phyloP scores from a whole-genome alignment of 768 basidiomycete genomes.

The Holtermanniella nyarrowii region DNA sequence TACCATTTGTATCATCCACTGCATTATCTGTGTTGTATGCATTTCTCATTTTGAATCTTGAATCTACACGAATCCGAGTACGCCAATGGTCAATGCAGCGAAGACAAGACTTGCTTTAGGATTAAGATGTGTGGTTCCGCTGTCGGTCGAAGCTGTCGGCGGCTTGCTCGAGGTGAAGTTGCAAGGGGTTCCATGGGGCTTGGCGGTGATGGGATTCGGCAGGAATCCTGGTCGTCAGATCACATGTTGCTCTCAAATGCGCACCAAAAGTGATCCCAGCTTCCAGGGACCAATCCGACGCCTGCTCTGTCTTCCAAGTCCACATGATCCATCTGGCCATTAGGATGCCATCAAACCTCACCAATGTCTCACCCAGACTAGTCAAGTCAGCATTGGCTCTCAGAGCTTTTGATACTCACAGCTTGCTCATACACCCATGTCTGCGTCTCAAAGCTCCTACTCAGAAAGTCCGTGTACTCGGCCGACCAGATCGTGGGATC shows the following conservation, averaged over 20 bases:
- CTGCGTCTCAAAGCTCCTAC: slow-evolving; percentile 70
- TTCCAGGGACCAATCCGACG: slow-evolving; percentile 36
- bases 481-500: slow-evolving; percentile 49
- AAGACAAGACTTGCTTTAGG: no score
- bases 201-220: slow-evolving; percentile 29
- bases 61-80: background rate
- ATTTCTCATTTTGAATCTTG: background rate
- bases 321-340: slow-evolving; percentile 23
- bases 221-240: slow-evolving; percentile 22
- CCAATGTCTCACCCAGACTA: slow-evolving; percentile 2
- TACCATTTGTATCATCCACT: background rate
- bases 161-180: no score
- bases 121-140: background rate
- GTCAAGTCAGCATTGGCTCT: background rate
- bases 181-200: slow-evolving; percentile 22
- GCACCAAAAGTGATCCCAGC: slow-evolving; percentile 33
- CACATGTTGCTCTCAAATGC: background rate
- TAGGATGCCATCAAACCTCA: background rate
- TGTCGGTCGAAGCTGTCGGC: background rate
- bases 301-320: slow-evolving; percentile 41
- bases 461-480: slow-evolving; percentile 47
- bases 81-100: background rate
- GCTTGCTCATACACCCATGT: slow-evolving; percentile 61
- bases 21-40: background rate
- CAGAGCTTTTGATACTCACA: slow-evolving; percentile 46